Percentiles rank a stretch among this genome's conserved stretches.
phyloP scores from a whole-genome alignment of 2,329 filamentous ascomycete genomes.

The Colletotrichum phormii region DNA sequence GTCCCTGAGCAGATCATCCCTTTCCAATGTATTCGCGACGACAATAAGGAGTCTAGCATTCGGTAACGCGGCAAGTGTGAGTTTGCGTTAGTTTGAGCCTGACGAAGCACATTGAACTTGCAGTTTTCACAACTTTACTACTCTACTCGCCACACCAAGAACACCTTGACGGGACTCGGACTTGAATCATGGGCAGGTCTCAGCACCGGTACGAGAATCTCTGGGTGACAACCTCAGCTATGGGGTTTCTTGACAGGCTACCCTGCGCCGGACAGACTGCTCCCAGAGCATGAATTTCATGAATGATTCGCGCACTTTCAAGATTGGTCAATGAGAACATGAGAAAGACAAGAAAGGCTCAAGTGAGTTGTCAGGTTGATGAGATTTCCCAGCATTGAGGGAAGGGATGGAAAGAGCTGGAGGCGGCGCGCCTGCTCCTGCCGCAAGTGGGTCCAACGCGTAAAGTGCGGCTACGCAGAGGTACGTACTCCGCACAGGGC shows the following conservation, averaged over 20 bases:
- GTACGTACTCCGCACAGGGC: no score
- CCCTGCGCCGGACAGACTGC: no score
- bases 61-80: background rate
- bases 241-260: no score
- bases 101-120: background rate
- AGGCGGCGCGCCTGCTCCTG: background rate
- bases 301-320: no score
- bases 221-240: no score
- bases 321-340: background rate
- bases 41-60: background rate
- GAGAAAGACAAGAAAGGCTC: background rate
- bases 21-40: background rate
- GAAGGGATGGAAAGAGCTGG: background rate
- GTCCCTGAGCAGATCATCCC: background rate
- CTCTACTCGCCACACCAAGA: background rate
- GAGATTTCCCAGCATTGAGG: background rate
- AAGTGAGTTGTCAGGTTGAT: background rate
- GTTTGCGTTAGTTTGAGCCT: background rate
- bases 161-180: background rate
- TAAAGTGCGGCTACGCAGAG: conserved; percentile 1
- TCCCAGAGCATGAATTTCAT: no score
- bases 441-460: background rate
- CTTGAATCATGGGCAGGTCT: background rate
- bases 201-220: no score
- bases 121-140: background rate